phyloP scores from a whole-genome alignment of 257 asterid genomes.

The Scutellaria galericulata region DNA sequence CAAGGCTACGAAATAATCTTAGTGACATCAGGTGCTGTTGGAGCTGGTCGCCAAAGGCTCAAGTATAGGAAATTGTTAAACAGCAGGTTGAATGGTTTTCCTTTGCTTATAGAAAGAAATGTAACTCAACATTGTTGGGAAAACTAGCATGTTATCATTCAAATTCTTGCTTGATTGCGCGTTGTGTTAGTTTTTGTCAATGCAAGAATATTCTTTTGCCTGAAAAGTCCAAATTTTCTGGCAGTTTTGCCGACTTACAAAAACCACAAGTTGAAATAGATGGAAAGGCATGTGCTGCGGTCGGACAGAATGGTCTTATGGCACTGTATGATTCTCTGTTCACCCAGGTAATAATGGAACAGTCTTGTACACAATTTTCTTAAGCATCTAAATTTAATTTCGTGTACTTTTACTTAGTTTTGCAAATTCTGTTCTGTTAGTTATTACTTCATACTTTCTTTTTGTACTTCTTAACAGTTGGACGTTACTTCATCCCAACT shows the following conservation, averaged over 20 bases:
- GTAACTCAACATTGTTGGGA: too few relatives aligned
- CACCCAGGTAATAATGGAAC: conserved; percentile 50
- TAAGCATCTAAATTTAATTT: too few relatives aligned
- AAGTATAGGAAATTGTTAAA: conserved; percentile 55
- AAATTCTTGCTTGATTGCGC: neutral
- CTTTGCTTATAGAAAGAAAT: too few relatives aligned
- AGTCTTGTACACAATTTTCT: too few relatives aligned
- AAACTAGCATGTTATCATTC: too few relatives aligned
- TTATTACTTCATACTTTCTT: neutral
- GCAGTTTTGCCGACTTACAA: conserved; percentile 69
- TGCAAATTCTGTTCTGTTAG: neutral
- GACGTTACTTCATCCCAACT: conserved; percentile 83
- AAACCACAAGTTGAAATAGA: conserved; percentile 71
- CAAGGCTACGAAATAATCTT: conserved; percentile 62
- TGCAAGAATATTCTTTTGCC: neutral
- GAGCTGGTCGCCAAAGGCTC: conserved; percentile 76
- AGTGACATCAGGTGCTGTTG: conserved; percentile 80
- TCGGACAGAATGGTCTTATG: conserved; percentile 77
- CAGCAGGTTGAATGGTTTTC: conserved; percentile 52
- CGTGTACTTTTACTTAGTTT: neutral
- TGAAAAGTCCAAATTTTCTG: conserved; percentile 19
- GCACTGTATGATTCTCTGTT: conserved; percentile 66
- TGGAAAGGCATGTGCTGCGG: conserved; percentile 83
- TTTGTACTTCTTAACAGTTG: conserved; percentile 51
- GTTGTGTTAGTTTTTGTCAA: neutral